Conservation (phyloP, 495 filamentous ascomycete species). For the Trichoderma parareesei region DNA sequence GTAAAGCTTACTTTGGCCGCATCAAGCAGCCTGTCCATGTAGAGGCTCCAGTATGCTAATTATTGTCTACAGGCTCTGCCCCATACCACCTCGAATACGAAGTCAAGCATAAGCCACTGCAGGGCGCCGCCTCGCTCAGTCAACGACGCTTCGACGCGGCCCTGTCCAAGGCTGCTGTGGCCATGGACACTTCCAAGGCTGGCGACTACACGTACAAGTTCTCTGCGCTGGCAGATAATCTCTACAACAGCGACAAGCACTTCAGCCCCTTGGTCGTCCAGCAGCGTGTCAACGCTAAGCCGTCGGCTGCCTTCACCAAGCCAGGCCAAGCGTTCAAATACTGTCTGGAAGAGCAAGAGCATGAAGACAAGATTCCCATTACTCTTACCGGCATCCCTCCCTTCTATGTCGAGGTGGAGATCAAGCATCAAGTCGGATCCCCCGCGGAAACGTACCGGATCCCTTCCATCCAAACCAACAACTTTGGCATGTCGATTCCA, state of each 20-base stretch:
- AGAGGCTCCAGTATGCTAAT: constrained; percentile 14
- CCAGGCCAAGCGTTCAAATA: constrained; percentile 94
- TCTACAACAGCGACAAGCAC: constrained; percentile 69
- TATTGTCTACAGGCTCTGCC: constrained; percentile 45
- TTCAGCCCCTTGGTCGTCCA: constrained; percentile 59
- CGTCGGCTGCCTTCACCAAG: constrained; percentile 69
- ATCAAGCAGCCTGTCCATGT: not conserved
- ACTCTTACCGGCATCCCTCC: constrained; percentile 74
- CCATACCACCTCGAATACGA: constrained; percentile 81
- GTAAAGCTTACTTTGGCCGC: constrained; percentile 33
- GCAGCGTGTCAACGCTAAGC: constrained; percentile 75
- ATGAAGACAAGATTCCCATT: constrained; percentile 80
- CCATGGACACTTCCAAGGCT: constrained; percentile 74
- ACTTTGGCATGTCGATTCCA: constrained; percentile 75
- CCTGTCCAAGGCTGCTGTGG: constrained; percentile 61
- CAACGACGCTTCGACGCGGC: constrained; percentile 63
- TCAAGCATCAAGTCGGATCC: constrained; percentile 78
- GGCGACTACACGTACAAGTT: constrained; percentile 84
- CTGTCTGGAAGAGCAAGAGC: constrained; percentile 73
- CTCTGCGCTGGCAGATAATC: constrained; percentile 64
- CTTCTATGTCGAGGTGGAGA: constrained; percentile 80
- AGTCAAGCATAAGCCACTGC: constrained; percentile 55
- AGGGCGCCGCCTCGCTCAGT: constrained; percentile 51
- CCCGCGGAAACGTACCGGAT: constrained; percentile 73
- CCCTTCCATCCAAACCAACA: constrained; percentile 61